Percentiles rank a stretch among this genome's conserved stretches.
These are phyloP conservation scores for Ceratocystis ficicola DNA, from an alignment of 2,329 filamentous ascomycete species.

Conservation along the genomic window DNA sequence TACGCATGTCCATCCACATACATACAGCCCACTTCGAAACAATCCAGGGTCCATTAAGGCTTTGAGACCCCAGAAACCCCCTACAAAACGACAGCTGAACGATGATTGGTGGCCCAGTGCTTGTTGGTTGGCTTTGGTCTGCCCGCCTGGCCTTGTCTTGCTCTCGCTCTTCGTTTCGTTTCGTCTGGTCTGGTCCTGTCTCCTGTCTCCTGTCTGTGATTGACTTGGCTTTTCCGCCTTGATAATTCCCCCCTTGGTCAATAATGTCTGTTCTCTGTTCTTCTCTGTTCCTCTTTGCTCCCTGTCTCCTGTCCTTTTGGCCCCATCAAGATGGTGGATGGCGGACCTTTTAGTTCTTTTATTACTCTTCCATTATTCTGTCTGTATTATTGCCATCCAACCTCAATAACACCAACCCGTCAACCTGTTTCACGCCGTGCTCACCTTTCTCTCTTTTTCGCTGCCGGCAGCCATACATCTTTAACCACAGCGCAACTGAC, in stretches of 20 bases:
- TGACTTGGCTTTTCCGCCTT: conserved; percentile 4
- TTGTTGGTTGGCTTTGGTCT: neutral
- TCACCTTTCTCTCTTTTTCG: neutral
- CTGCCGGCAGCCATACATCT: neutral
- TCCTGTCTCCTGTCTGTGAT: neutral
- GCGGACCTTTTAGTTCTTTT: neutral
- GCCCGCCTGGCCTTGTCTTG: conserved; percentile 2
- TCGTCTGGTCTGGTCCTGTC: conserved; percentile 13
- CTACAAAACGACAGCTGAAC: no score
- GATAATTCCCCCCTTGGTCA: neutral
- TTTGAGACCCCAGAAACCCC: neutral
- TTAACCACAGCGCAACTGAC: neutral
- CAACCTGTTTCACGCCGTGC: neutral
- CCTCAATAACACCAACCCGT: neutral
- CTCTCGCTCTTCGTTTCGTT: conserved; percentile 17
- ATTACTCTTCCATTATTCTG: neutral
- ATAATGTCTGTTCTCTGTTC: conserved; percentile 8
- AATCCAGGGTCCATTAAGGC: conserved; percentile 1
- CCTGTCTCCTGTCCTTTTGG: neutral
- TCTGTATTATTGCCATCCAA: neutral
- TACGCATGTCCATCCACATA: conserved; percentile 3
- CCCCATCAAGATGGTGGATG: neutral
- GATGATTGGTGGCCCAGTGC: conserved; percentile 14
- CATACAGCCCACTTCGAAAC: neutral
- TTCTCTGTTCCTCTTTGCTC: neutral